Base-by-base conservation (phyloP, 371 early-diverging fungal species). In the Mucor mucedo region DNA sequence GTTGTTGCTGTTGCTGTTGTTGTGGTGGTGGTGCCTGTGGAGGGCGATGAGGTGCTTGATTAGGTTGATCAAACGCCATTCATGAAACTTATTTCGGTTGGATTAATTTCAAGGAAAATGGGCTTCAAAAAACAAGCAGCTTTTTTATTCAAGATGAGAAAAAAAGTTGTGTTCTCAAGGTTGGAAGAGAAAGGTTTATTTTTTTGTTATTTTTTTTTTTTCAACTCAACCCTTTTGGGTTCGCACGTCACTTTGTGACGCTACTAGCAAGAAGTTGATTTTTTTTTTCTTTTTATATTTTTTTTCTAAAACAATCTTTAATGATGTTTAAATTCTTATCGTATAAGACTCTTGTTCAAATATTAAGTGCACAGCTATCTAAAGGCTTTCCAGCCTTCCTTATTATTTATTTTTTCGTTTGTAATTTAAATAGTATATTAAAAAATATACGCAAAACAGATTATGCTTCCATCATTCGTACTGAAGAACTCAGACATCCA, bases 41-140 rank as follows among this genome's bases (percentile, higher is more conserved):
- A 32, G 70, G 70, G 38, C 55, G 61, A 59, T 62, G 68, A 14
- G 68, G 57, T 55, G 69, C 55, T 42, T 69, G 73, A 64, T 69
- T 66, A 42, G 66, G 42, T 52, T 68, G 76, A 68, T 76, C 76
- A 68, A 75, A 72, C 58, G 72, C 62, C 76, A 75, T 75, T 60
- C 69, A 72, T 62, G 53, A 28, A 63, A 58, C 29, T 42, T 33
- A 33, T 42, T 56, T 30, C 29, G 14, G 16, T 35, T 35, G 35
- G 35, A 35, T 35, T 35, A 35, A 35, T 6, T 40, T 55, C 8
- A 55, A 55, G 28, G 6, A 42, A 11, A 42, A n/a, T 44, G 44
- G 2, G 44, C 14, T 44, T 44, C 14, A 41, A 41, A 44, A 47
- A 47, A 47, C n/a, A 47, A 47, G 7, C 21, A 21, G 8, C 1